These are phyloP conservation scores for Alliaria petiolata DNA, from an alignment of 345 rosid genomes.

Conservation along the genomic window DNA sequence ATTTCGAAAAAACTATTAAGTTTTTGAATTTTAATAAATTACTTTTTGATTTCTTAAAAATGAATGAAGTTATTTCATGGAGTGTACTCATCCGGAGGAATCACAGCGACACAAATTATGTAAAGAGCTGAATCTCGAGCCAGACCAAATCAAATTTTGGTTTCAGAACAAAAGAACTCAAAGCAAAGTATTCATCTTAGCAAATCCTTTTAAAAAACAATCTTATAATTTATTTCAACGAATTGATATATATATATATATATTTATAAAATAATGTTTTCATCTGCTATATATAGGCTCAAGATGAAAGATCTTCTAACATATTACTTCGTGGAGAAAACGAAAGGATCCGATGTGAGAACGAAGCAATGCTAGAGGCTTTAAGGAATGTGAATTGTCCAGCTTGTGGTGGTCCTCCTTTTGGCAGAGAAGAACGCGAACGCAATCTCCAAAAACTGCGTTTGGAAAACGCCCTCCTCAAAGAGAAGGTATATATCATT, in stretches of 20 bases:
- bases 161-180: constrained; percentile 84
- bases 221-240: not conserved
- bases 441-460: constrained; percentile 37
- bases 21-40: not conserved
- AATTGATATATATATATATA: not conserved
- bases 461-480: constrained; percentile 43
- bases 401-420: constrained; percentile 64
- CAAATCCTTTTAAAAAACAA: not conserved
- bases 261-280: not conserved
- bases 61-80: constrained; percentile 50
- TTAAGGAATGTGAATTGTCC: constrained; percentile 56
- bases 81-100: constrained; percentile 66
- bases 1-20: not conserved
- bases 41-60: not conserved
- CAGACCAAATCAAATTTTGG: constrained; percentile 72
- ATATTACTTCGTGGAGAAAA: constrained; percentile 54
- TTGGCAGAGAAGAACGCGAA: constrained; percentile 44
- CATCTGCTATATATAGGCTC: constrained; percentile 38
- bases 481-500: constrained; percentile 38
- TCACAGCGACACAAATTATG: constrained; percentile 47
- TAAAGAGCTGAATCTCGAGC: constrained; percentile 43
- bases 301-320: constrained; percentile 47
- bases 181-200: constrained; percentile 40
- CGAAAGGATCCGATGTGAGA: constrained; percentile 49
- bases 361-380: constrained; percentile 46